A percentile compares a stretch with the other conserved stretches of the same genome.
phyloP scores from a whole-genome alignment of 1,284 basidiomycete species.

The Laetiporus sulphureus region DNA sequence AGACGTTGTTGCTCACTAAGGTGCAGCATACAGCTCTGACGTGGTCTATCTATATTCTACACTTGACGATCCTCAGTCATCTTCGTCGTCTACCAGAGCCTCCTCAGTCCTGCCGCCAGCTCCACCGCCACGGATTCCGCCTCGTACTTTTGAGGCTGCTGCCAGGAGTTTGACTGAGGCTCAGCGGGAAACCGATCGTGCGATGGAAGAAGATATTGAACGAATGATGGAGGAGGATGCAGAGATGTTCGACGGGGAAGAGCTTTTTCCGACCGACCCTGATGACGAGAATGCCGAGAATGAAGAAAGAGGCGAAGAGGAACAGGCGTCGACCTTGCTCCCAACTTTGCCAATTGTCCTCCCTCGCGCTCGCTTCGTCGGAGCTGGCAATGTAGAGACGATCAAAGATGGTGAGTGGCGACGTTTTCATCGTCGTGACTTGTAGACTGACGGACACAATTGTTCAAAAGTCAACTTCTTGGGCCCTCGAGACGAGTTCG shows the following conservation, averaged over 20 bases:
- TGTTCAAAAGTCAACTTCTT: constrained; percentile 69
- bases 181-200: constrained; percentile 6
- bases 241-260: constrained; percentile 11
- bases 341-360: constrained; percentile 52
- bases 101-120: constrained; percentile 12
- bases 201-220: constrained; percentile 26
- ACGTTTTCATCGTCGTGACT: not conserved
- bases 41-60: constrained; percentile 80
- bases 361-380: constrained; percentile 64
- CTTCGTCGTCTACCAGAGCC: constrained; percentile 4
- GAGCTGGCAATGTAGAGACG: constrained; percentile 80
- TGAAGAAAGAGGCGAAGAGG: constrained; percentile 21
- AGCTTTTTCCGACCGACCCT: constrained; percentile 22
- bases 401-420: constrained; percentile 78
- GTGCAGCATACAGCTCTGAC: constrained; percentile 70
- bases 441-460: constrained; percentile 2
- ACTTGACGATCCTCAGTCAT: constrained; percentile 46
- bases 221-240: constrained; percentile 14
- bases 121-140: too few relatives aligned
- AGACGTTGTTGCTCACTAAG: not conserved
- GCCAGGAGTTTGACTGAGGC: not conserved
- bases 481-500: constrained; percentile 70
- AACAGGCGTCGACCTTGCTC: constrained; percentile 25
- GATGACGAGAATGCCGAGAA: constrained; percentile 31
- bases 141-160: too few relatives aligned